These are phyloP conservation scores for Bolboschoenoplectus hybrid DNA, from an alignment of 202 grass and related monocot genomes.

Conservation along the genomic window DNA sequence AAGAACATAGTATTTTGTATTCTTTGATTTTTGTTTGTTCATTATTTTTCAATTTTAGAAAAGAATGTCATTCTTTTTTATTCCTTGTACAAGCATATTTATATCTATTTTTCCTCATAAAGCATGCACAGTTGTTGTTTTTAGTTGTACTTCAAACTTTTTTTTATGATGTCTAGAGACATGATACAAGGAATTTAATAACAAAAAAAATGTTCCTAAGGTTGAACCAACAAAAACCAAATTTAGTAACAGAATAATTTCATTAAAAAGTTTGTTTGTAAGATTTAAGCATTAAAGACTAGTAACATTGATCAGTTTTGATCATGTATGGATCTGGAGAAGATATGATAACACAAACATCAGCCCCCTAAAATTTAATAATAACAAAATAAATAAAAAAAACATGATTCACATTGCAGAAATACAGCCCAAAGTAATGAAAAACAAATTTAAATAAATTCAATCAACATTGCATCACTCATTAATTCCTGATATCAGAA, in stretches of 20 bases:
- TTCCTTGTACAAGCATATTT: neutral
- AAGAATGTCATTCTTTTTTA: neutral
- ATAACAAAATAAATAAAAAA: neutral
- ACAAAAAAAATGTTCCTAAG: no score
- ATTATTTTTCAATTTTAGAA: neutral
- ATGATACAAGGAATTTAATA: no score
- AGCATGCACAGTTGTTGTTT: no score
- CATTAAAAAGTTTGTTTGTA: neutral
- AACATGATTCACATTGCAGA: neutral
- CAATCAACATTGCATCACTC: neutral
- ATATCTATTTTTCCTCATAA: neutral
- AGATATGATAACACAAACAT: neutral
- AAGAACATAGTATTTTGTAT: neutral
- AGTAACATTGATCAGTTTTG: neutral
- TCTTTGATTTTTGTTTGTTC: neutral
- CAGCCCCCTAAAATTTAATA: neutral
- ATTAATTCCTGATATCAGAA: neutral
- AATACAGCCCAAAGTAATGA: neutral
- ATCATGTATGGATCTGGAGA: neutral
- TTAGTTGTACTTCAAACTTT: no score
- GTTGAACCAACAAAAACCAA: neutral
- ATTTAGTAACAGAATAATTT: neutral
- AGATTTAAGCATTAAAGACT: neutral
- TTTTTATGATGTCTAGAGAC: no score
- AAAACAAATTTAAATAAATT: slow-evolving; percentile 3